Conservation (phyloP, 352 stramenopile species). For the Pythium diclinum region DNA sequence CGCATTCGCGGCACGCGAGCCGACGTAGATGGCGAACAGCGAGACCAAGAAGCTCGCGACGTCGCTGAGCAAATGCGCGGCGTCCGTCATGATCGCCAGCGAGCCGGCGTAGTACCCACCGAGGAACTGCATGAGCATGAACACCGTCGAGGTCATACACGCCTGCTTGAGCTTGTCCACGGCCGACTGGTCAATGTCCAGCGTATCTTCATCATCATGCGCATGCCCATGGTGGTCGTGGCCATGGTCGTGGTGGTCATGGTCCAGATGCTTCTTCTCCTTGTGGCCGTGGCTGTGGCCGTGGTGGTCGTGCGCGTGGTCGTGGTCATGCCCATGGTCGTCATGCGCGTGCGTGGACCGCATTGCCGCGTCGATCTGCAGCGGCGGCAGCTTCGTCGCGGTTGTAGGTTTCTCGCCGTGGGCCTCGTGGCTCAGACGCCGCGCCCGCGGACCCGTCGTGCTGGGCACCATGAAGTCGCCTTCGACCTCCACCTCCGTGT, state of each 20-base stretch:
- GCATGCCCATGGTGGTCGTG: conserved; percentile 12
- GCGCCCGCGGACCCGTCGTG: conserved; percentile 5
- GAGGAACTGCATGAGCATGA: conserved; percentile 95
- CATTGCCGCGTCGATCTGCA: conserved; percentile 17
- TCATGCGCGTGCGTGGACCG: conserved; percentile 33
- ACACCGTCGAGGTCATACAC: conserved; percentile 85
- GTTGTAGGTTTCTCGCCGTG: neutral
- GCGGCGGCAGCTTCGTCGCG: conserved; percentile 14
- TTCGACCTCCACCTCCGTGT: conserved; percentile 19
- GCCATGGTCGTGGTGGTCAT: conserved; percentile 18
- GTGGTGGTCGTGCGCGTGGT: conserved; percentile 27
- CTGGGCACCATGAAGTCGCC: conserved; percentile 13
- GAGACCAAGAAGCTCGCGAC: conserved; percentile 79
- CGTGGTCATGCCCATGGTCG: conserved; percentile 38
- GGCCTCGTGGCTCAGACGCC: conserved; percentile 6
- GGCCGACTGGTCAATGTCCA: conserved; percentile 42
- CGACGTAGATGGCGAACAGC: conserved; percentile 79
- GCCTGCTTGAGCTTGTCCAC: conserved; percentile 71
- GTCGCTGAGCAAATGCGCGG: conserved; percentile 77
- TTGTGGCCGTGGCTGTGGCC: conserved; percentile 16
- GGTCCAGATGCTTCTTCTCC: conserved; percentile 22
- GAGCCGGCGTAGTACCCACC: conserved; percentile 93
- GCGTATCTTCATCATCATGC: conserved; percentile 17
- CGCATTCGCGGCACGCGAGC: conserved; percentile 46
- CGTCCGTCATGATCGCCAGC: conserved; percentile 94